These are phyloP conservation scores for Aphanomyces astaci DNA, from an alignment of 352 stramenopile species.

Conservation along the genomic window DNA sequence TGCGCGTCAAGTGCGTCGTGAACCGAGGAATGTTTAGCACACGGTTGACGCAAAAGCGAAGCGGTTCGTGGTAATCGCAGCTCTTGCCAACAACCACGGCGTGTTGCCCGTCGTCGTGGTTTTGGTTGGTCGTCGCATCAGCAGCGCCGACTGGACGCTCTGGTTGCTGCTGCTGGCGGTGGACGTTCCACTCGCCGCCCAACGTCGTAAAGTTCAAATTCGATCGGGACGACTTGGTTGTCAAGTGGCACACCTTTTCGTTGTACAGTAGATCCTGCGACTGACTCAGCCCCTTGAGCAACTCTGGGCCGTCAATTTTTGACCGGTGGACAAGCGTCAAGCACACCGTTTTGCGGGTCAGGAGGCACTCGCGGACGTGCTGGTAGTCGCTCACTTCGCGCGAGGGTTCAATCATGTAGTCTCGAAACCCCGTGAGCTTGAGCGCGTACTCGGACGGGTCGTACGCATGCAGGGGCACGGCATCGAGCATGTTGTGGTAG, in stretches of 20 bases:
- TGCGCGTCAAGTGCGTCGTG: conserved; percentile 56
- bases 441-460: conserved; percentile 71
- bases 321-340: conserved; percentile 78
- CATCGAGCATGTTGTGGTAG: conserved; percentile 73
- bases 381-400: conserved; percentile 81
- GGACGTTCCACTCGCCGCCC: background rate
- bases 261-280: conserved; percentile 12
- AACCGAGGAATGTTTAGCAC: conserved; percentile 73
- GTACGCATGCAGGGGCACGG: conserved; percentile 63
- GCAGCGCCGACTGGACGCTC: no score
- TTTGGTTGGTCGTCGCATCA: background rate
- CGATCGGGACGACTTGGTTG: background rate
- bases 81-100: conserved; percentile 14
- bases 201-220: conserved; percentile 15
- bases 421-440: conserved; percentile 78
- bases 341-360: conserved; percentile 80
- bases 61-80: conserved; percentile 47
- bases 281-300: background rate
- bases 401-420: conserved; percentile 70
- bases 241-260: background rate
- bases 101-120: background rate
- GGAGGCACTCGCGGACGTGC: conserved; percentile 73
- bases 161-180: no score
- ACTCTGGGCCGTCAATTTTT: conserved; percentile 44
- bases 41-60: conserved; percentile 60